A percentile compares a stretch with the other conserved stretches of the same genome.
These are phyloP conservation scores for Neurospora sp. DNA, from an alignment of 495 filamentous ascomycete species.

Conservation along the genomic window DNA sequence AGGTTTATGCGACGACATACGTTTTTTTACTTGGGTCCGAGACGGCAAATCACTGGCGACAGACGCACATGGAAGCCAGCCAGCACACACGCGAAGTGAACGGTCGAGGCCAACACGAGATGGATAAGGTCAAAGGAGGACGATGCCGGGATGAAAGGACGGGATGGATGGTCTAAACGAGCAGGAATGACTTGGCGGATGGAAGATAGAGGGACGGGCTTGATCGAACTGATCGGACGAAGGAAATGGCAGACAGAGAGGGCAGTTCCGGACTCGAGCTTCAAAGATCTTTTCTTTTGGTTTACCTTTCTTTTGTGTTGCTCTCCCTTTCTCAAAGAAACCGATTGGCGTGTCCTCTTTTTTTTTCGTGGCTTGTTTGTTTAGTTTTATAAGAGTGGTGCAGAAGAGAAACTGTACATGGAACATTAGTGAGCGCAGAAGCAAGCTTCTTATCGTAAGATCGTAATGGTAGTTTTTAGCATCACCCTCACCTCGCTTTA, in stretches of 20 bases:
- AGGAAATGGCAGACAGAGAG: neutral
- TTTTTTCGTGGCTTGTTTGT: neutral
- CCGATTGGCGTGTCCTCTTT: too few relatives aligned
- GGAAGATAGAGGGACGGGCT: neutral
- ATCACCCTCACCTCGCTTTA: neutral
- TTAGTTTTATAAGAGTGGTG: neutral
- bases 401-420: neutral
- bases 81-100: neutral
- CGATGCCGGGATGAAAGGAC: neutral
- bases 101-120: neutral
- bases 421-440: neutral
- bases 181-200: neutral
- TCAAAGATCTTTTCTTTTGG: neutral
- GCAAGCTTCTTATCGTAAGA: neutral
- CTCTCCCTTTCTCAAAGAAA: too few relatives aligned
- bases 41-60: neutral
- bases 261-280: neutral
- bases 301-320: neutral
- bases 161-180: neutral
- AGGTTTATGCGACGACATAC: neutral
- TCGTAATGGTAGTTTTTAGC: neutral
- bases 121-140: neutral
- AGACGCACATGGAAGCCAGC: neutral
- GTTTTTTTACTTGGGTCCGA: neutral
- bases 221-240: neutral